Evolutionary conservation across 2,329 filamentous ascomycete genomes (phyloP), one percentile per base, ranked within the genome.

Genomic region (Colletotrichum coccodes): DNA sequence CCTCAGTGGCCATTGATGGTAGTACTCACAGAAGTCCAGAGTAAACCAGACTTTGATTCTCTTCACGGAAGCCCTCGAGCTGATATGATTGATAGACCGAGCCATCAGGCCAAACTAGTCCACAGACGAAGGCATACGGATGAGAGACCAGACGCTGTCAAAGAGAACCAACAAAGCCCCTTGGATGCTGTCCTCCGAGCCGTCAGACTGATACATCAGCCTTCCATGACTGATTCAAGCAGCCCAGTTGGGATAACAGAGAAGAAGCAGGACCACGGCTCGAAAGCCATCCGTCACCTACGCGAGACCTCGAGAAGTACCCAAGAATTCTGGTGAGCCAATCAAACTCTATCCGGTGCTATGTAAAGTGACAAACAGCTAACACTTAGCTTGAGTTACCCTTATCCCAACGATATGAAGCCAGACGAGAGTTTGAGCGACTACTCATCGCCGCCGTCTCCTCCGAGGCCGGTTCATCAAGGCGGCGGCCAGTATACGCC

Each of bases 391-490:
- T 40, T 23, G 4, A 34, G 56, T 26, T 42, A 14, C 18, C 32
- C 9, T 9, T 44, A 21, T 14, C 9, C 40, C n/a, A 28, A 14
- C 14, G 56, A 56, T 5, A 16, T 23, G 12, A 30, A 32, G 8
- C 36, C 14, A 21, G 30, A 26, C 12, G 61, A 49, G 7, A 42
- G 26, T 21, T 5, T 50, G 12, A 44, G 26, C 32, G 28, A 26
- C 44, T 36, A 64, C 23, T 53, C 46, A 26, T 61, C 47, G 34
- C 61, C 67, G 12, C 67, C 67, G 6, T 67, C 67, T 49, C 63
- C 67, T 16, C 64, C 64, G 7, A 68, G 64, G 23, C 67, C 67
- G 11, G 47, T 70, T 23, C 67, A 70, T 46, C 67, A 70, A 58
- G 67, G 67, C n/a, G 67, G 67, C 2, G 67, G 67, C 34, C 50